phyloP scores from a whole-genome alignment of 129 eudicot genomes.

The Chrysanthemum makinoi region DNA sequence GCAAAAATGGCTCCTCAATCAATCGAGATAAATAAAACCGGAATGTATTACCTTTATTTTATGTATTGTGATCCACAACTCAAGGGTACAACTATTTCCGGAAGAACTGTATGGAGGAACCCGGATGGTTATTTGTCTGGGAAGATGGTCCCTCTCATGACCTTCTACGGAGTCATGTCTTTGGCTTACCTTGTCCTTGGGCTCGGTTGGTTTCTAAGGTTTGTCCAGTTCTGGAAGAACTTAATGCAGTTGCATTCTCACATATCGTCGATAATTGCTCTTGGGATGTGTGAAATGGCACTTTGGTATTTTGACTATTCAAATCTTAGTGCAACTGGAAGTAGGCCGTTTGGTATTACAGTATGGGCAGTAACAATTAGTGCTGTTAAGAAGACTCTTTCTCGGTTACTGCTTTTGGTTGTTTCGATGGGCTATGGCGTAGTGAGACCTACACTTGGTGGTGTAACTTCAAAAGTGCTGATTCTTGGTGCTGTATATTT shows the following conservation, averaged over 20 bases:
- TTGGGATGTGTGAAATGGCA: constrained; percentile 77
- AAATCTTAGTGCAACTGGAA: constrained; percentile 60
- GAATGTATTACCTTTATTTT: constrained; percentile 73
- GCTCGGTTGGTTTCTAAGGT: constrained; percentile 60
- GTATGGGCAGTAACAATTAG: constrained; percentile 67
- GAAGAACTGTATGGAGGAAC: constrained; percentile 69
- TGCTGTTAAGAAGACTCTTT: constrained; percentile 65
- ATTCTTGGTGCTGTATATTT: constrained; percentile 52
- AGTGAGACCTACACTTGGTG: constrained; percentile 74
- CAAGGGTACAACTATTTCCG: constrained; percentile 50
- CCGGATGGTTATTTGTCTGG: constrained; percentile 78
- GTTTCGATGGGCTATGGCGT: constrained; percentile 83
- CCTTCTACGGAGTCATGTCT: constrained; percentile 64
- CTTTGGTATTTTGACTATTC: constrained; percentile 79
- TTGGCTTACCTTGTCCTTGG: constrained; percentile 65
- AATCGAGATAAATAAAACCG: constrained; percentile 55
- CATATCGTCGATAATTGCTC: constrained; percentile 71
- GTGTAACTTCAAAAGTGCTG: constrained; percentile 57
- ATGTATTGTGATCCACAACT: constrained; percentile 70
- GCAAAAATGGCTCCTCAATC: constrained; percentile 44
- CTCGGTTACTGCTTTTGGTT: constrained; percentile 65
- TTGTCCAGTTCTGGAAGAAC: constrained; percentile 67
- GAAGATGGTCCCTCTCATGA: constrained; percentile 65
- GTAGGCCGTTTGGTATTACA: constrained; percentile 63
- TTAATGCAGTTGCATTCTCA: constrained; percentile 68